A percentile compares a stretch with the other conserved stretches of the same genome.
phyloP scores from a whole-genome alignment of 768 basidiomycete species.

The Phylloporus arenicola region DNA sequence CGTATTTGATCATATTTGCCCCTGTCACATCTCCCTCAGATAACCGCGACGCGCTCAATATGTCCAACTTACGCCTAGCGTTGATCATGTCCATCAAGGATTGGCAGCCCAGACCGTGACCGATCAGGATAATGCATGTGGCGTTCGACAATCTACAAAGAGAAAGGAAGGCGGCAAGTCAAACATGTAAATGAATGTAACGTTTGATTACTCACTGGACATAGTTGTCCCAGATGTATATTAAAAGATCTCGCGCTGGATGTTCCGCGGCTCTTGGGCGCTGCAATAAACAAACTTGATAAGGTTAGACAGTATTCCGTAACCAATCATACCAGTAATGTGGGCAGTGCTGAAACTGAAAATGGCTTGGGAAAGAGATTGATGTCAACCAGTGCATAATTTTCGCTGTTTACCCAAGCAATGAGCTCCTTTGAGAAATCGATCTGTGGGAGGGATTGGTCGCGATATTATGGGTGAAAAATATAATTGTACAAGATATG shows the following conservation, averaged over 20 bases:
- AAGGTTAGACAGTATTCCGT: background rate
- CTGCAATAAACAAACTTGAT: slow-evolving; percentile 19
- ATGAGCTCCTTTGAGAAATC: slow-evolving; percentile 80
- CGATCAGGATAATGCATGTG: slow-evolving; percentile 71
- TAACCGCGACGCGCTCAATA: background rate
- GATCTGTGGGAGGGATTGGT: slow-evolving; percentile 48
- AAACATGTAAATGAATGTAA: background rate
- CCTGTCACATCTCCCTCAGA: slow-evolving; percentile 27
- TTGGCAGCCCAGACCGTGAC: slow-evolving; percentile 81
- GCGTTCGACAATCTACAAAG: slow-evolving; percentile 61
- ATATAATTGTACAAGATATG: slow-evolving; percentile 62
- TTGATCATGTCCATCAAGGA: slow-evolving; percentile 71
- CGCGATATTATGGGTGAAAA: background rate
- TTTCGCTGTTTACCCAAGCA: slow-evolving; percentile 62
- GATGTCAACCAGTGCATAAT: slow-evolving; percentile 77
- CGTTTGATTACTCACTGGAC: slow-evolving; percentile 59
- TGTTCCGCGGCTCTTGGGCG: slow-evolving; percentile 40
- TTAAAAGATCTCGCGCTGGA: slow-evolving; percentile 54
- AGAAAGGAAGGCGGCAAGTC: background rate
- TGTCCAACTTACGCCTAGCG: slow-evolving; percentile 51
- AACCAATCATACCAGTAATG: slow-evolving; percentile 27
- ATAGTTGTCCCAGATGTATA: slow-evolving; percentile 96
- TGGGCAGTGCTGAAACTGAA: slow-evolving; percentile 22
- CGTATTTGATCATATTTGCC: slow-evolving; percentile 51
- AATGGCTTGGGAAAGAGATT: slow-evolving; percentile 71